phyloP scores from a whole-genome alignment of 768 basidiomycete species.

The Leccinum incarnatum region DNA sequence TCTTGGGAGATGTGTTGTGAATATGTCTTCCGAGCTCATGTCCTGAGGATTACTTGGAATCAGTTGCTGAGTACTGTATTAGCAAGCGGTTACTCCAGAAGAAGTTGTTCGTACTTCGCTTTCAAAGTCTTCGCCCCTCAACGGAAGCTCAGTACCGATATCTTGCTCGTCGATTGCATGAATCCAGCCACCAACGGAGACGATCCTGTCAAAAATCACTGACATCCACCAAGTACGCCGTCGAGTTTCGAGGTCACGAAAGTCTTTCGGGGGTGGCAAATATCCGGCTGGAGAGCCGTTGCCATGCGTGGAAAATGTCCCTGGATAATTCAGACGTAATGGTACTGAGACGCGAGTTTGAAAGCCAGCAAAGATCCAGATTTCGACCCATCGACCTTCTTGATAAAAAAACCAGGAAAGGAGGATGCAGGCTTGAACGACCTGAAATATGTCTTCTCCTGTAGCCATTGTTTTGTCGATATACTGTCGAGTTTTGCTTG shows the following conservation, averaged over 20 bases:
- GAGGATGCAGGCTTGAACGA: constrained; percentile 83
- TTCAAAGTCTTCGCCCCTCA: constrained; percentile 75
- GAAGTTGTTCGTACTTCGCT: constrained; percentile 49
- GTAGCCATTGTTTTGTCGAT: constrained; percentile 91
- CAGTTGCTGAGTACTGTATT: constrained; percentile 41
- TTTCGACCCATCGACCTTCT: constrained; percentile 87
- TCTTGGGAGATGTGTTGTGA: constrained; percentile 65
- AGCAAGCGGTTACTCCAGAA: constrained; percentile 9
- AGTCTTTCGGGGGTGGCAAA: constrained; percentile 73
- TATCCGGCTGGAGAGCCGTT: constrained; percentile 74
- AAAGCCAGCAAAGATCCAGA: constrained; percentile 88
- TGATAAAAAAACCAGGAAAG: constrained; percentile 92
- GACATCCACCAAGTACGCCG: constrained; percentile 92
- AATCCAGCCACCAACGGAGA: constrained; percentile 80
- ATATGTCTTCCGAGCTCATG: constrained; percentile 59
- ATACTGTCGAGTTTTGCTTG: constrained; percentile 81
- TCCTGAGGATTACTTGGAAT: constrained; percentile 77
- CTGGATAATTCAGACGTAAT: constrained; percentile 80
- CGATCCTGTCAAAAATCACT: constrained; percentile 80
- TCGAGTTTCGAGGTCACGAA: constrained; percentile 72
- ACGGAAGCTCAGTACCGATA: constrained; percentile 79
- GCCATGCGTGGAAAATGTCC: constrained; percentile 71
- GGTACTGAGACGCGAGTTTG: constrained; percentile 81
- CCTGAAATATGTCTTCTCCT: constrained; percentile 81
- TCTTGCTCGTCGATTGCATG: constrained; percentile 83